phyloP scores from a whole-genome alignment of 805 yeast species.

The Hemisphaericaspora nanyangensis region DNA sequence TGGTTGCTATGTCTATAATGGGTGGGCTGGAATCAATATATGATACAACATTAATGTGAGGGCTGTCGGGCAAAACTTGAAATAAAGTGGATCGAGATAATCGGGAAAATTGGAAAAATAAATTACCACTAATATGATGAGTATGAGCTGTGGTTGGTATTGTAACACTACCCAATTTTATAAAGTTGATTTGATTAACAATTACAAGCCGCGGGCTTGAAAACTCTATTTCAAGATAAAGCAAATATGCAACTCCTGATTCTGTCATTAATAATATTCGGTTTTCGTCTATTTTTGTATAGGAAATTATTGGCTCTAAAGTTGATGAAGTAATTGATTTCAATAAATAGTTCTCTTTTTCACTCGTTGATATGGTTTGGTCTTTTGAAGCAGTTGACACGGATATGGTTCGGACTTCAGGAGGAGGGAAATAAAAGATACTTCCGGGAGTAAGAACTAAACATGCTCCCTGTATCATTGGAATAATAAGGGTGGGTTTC shows the following conservation, averaged over 20 bases:
- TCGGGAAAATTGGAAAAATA: slow-evolving; percentile 6
- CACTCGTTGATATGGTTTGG: background rate
- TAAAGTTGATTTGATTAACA: slow-evolving; percentile 3
- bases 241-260: slow-evolving; percentile 4
- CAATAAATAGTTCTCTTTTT: slow-evolving; percentile 1
- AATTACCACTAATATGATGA: slow-evolving; percentile 4
- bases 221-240: slow-evolving; percentile 1
- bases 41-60: slow-evolving; percentile 2
- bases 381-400: background rate
- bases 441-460: background rate
- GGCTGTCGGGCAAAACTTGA: slow-evolving; percentile 1
- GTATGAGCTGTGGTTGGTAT: slow-evolving; percentile 3
- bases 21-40: slow-evolving; percentile 6
- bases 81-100: slow-evolving; percentile 4
- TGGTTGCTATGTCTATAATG: slow-evolving; percentile 3
- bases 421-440: slow-evolving; percentile 4
- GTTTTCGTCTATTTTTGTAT: slow-evolving; percentile 1
- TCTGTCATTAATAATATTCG: slow-evolving; percentile 2
- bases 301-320: background rate
- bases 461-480: slow-evolving; percentile 3
- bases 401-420: background rate
- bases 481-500: slow-evolving; percentile 4
- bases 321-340: background rate
- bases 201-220: background rate
- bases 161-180: slow-evolving; percentile 2